phyloP scores from a whole-genome alignment of 1,284 basidiomycete species.

The Meira nashicola region DNA sequence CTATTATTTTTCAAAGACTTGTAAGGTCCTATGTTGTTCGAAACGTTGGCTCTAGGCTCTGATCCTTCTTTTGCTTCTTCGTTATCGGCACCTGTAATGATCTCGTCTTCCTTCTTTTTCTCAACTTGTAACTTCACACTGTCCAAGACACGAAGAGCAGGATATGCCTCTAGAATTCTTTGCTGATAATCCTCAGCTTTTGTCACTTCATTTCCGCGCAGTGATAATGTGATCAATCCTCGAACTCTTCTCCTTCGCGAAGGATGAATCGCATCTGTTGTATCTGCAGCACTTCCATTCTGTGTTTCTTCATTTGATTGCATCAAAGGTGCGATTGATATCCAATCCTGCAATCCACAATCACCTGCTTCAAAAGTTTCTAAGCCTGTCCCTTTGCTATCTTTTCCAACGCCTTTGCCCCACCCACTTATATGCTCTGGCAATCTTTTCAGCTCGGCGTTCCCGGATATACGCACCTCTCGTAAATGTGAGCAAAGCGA shows the following conservation, averaged over 20 bases:
- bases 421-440: constrained; percentile 34
- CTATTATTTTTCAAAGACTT: background rate
- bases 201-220: constrained; percentile 38
- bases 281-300: background rate
- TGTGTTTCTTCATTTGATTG: constrained; percentile 5
- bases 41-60: background rate
- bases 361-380: constrained; percentile 40
- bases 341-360: constrained; percentile 38
- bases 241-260: constrained; percentile 16
- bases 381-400: constrained; percentile 31
- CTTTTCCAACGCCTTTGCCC: constrained; percentile 42
- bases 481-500: constrained; percentile 33
- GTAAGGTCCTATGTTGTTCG: background rate
- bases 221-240: constrained; percentile 33
- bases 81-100: background rate
- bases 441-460: constrained; percentile 22
- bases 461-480: constrained; percentile 43
- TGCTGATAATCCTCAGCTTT: constrained; percentile 23
- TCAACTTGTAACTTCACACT: background rate
- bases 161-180: constrained; percentile 16
- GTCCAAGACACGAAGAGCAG: constrained; percentile 1
- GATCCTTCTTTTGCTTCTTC: background rate
- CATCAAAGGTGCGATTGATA: constrained; percentile 23
- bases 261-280: constrained; percentile 12
- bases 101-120: background rate